Percentiles rank a stretch among this genome's conserved stretches.
phyloP scores from a whole-genome alignment of 208 protist species.

The Kentomonas sorsogonicus region DNA sequence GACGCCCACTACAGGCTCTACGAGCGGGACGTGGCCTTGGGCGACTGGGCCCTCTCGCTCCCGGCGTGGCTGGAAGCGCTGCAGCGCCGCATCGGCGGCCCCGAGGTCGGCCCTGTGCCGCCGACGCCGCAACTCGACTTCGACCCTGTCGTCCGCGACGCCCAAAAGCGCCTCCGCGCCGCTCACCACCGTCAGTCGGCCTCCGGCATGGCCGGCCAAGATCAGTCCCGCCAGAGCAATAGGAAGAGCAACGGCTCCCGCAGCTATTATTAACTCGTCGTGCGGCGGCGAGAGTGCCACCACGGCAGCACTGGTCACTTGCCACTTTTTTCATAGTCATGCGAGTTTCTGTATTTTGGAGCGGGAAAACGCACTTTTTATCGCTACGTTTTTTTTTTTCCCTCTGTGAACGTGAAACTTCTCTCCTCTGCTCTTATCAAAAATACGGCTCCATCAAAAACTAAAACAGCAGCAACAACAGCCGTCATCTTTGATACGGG shows the following conservation, averaged over 20 bases:
- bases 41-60: conserved; percentile 55
- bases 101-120: conserved; percentile 25
- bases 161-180: neutral
- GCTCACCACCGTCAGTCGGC: neutral
- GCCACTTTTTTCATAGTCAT: no score
- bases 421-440: no score
- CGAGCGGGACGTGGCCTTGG: conserved; percentile 69
- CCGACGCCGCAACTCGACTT: conserved; percentile 46
- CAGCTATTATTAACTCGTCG: no score
- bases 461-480: neutral
- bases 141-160: conserved; percentile 29
- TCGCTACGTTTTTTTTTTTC: no score
- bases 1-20: conserved; percentile 72
- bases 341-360: no score
- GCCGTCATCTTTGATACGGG: neutral
- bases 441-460: no score
- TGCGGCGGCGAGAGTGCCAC: neutral
- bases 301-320: neutral
- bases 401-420: no score
- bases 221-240: neutral
- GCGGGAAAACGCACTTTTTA: no score
- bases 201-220: neutral
- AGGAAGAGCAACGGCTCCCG: neutral
- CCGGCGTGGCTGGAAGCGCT: conserved; percentile 53
- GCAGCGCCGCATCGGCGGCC: conserved; percentile 35